Evolutionary conservation across 2,329 filamentous ascomycete genomes (phyloP), one percentile per base, ranked within the genome.

Genomic region (Paecilomyces variotii): DNA sequence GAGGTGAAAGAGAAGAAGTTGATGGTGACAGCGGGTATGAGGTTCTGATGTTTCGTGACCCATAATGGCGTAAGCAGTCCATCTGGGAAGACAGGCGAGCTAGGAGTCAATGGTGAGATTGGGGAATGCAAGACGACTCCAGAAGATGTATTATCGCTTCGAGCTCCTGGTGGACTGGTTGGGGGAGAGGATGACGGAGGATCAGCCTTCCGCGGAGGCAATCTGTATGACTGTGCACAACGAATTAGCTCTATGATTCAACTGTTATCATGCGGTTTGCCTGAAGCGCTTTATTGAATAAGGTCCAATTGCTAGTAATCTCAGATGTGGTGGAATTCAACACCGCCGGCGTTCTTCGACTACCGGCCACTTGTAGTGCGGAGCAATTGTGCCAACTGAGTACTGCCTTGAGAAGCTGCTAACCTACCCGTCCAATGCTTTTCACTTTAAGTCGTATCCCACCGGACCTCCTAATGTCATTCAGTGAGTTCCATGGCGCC

Each of bases 41-140:
- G 79, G 56, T 88, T 80, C 69, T 96, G 92, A 71, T 97, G 93
- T 72, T 97, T 99, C 60, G 84, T 84, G 57, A 96, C 80, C 93
- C 93, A 99, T 61, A 84, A 76, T 24, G 87, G 82, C 60, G 91
- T 86, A 71, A 97, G 85, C 59, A 97, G 79, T 3, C 93, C 94
- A 75, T 97, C 94, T 6, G 93, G 92, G 70, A 94, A 97, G 2
- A 95, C 82, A 2, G 85, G 80, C 6, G 93, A 96, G 6, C 82
- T 83, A 2, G 92, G 91, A 45, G 89, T 94, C 30, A 97, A 80
- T 0, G 93, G 94, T 2, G 94, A 97, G 64, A 96, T 86, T 1
- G 92, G 90, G 11, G 94, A 97, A 73, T 97, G 93, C 3, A 96
- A 78, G n/a, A 86, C 78, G 60, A 81, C 57, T 11, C 54, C 53